Base-by-base conservation (phyloP, 2,329 filamentous ascomycete species). In the Elsinoe ampelina region DNA sequence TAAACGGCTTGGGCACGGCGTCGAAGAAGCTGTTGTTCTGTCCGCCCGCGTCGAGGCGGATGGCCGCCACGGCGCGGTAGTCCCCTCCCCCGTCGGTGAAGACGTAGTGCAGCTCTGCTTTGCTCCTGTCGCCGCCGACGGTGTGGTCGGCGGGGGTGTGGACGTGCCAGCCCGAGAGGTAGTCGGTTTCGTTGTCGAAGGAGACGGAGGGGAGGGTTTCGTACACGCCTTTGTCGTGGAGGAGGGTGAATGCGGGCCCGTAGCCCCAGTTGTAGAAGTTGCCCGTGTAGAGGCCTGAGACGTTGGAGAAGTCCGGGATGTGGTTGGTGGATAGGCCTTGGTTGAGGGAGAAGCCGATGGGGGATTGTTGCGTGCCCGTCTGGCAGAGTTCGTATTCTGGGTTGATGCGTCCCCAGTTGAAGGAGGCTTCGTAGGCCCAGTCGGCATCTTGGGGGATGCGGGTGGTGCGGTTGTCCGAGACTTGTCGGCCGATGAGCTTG, bases 91-190 rank as follows among this genome's bases (percentile, higher is more conserved):
- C 67, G 58, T 75, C 71, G 54, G 72, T 72, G 59, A 77, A 75
- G 2, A 79, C 77, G 36, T 76, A 68, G 63, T 79, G 77, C 17
- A 79, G 64, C 61, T 79, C 77, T 35, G 75, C 74, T 58, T 72
- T 74, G 35, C 70, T 67, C 35, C 71, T 70, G 36, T 70, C 66
- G 34, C 72, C 72, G 47, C 71, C 66, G 3, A 79, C 69, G 2
- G 70, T 68, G 63, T 80, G 77, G 57, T 79, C 77, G 4, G 75
- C 75, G 0, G 77, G 77, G 0, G 75, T 63, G 61, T 80, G 77
- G 50, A 78, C 73, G 66, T 79, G 77, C 75, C 75, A 79, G 47
- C 75, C 74, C 39, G 67, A 70, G 7, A 79, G 67, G 62, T 76
- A 79, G 19, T 75, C 68, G 1, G 73, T 77, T 58, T 71, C 66